These are phyloP conservation scores for Penicillium sp. DNA, from an alignment of 2,329 filamentous ascomycete species.

Conservation along the genomic window DNA sequence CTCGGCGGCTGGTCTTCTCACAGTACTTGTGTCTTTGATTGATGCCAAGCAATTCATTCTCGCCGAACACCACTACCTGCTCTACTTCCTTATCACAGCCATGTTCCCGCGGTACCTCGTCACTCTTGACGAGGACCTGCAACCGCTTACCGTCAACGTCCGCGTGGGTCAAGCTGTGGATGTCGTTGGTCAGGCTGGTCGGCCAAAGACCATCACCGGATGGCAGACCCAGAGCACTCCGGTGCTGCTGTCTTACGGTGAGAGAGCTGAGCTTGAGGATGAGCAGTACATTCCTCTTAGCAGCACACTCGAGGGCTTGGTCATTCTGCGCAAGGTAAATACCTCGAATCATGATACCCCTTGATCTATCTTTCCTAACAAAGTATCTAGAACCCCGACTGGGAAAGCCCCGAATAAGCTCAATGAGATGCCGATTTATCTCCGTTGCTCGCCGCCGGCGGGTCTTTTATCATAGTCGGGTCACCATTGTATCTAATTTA, in stretches of 20 bases:
- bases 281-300: slow-evolving; percentile 94
- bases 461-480: slow-evolving; percentile 20
- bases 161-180: slow-evolving; percentile 97
- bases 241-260: slow-evolving; percentile 88
- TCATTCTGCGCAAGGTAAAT: slow-evolving; percentile 92
- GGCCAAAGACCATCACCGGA: slow-evolving; percentile 97
- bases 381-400: slow-evolving; percentile 46
- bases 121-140: slow-evolving; percentile 90
- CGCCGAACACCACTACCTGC: slow-evolving; percentile 79
- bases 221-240: slow-evolving; percentile 99
- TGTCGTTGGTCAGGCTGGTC: slow-evolving; percentile 93
- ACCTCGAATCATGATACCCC: background rate
- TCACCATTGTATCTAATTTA: slow-evolving; percentile 36
- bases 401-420: slow-evolving; percentile 41
- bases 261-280: slow-evolving; percentile 94
- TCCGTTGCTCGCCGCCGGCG: slow-evolving; percentile 19
- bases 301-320: slow-evolving; percentile 87
- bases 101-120: slow-evolving; percentile 97
- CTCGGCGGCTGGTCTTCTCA: slow-evolving; percentile 81
- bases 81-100: slow-evolving; percentile 94
- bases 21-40: slow-evolving; percentile 89
- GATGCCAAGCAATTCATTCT: slow-evolving; percentile 86
- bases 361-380: slow-evolving; percentile 24
- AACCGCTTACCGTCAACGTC: slow-evolving; percentile 93
- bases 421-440: slow-evolving; percentile 19